A percentile compares a stretch with the other conserved stretches of the same genome.
Conservation (phyloP, 768 basidiomycete genomes). For the Mycena albidolilacea region DNA sequence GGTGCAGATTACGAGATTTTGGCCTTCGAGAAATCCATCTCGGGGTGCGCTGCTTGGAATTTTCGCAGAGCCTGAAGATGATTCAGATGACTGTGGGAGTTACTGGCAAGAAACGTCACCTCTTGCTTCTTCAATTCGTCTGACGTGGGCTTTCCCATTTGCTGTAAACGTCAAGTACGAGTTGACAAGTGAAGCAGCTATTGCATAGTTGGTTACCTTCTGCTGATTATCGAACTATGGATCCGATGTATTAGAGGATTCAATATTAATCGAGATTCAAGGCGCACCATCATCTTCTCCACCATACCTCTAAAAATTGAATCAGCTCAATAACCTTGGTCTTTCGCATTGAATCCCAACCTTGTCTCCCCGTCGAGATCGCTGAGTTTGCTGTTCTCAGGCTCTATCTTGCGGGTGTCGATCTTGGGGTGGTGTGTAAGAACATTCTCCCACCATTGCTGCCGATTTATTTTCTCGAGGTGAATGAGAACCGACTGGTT, state of each 20-base stretch:
- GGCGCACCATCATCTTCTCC: constrained; percentile 99
- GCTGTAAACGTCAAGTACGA: constrained; percentile 58
- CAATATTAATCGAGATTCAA: constrained; percentile 1
- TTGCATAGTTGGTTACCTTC: constrained; percentile 59
- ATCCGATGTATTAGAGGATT: constrained; percentile 22
- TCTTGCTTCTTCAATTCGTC: constrained; percentile 96
- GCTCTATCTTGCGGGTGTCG: constrained; percentile 96
- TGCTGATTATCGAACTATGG: constrained; percentile 84
- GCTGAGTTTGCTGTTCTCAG: constrained; percentile 94
- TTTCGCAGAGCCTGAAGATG: constrained; percentile 79
- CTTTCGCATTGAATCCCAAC: constrained; percentile 52
- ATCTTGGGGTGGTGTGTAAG: constrained; percentile 96
- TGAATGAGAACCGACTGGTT: constrained; percentile 80
- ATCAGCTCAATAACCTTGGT: constrained; percentile 16
- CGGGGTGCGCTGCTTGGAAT: constrained; percentile 92
- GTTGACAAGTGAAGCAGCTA: constrained; percentile 8
- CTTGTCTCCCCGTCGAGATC: constrained; percentile 97
- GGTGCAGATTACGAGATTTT: constrained; percentile 75
- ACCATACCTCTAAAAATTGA: constrained; percentile 85
- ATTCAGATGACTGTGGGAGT: constrained; percentile 5
- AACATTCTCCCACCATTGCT: constrained; percentile 99
- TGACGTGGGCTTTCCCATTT: constrained; percentile 96
- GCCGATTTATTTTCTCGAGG: constrained; percentile 88
- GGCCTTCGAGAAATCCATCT: constrained; percentile 94
- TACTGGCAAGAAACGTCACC: constrained; percentile 54